Percentiles rank a stretch among this genome's conserved stretches.
phyloP scores from a whole-genome alignment of 75 land plant genomes.

The Cunninghamia lanceolata region DNA sequence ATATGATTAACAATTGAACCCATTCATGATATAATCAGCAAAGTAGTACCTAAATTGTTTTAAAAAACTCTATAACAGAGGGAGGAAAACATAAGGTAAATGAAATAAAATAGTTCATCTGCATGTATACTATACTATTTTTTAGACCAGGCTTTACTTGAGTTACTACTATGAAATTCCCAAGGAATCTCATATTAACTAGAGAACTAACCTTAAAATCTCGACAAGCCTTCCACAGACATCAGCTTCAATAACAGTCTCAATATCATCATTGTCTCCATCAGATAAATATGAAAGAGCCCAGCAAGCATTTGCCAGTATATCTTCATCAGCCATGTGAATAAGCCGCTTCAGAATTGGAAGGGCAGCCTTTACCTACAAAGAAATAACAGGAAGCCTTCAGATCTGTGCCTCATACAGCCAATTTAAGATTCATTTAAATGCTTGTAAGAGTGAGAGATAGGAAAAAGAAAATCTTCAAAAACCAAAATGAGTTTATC shows the following conservation, averaged over 20 bases:
- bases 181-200: not conserved
- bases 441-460: not conserved
- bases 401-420: not conserved
- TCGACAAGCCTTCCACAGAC: constrained; percentile 30
- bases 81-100: too few species aligned
- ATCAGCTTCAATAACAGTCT: constrained; percentile 40
- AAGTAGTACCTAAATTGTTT: not conserved
- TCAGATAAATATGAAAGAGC: constrained; percentile 47
- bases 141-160: not conserved
- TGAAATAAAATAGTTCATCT: too few species aligned
- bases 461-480: not conserved
- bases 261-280: constrained; percentile 35
- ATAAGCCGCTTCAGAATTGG: constrained; percentile 26
- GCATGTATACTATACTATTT: too few species aligned
- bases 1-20: not conserved
- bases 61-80: too few species aligned
- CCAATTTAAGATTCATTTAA: not conserved
- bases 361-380: constrained; percentile 33
- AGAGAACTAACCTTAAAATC: constrained; percentile 12
- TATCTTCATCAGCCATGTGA: constrained; percentile 35
- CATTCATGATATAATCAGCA: not conserved
- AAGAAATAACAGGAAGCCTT: not conserved
- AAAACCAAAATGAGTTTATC: not conserved
- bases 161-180: not conserved
- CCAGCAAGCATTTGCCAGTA: constrained; percentile 50